phyloP scores from a whole-genome alignment of 1,284 basidiomycete species.

The Tilletiaria anomala region DNA sequence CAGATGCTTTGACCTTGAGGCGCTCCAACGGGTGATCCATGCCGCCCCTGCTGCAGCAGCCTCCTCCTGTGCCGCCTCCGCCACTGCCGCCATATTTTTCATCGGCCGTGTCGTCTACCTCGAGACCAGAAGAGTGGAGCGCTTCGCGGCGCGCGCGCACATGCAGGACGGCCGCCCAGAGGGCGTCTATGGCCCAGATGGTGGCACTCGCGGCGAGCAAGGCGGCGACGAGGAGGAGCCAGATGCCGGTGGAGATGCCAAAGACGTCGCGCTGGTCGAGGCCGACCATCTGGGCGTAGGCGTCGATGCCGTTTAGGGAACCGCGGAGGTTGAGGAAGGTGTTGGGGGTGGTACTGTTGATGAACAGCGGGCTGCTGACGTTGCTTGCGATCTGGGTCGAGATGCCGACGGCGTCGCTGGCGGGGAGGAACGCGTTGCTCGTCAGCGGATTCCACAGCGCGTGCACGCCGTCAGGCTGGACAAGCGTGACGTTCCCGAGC shows the following conservation, averaged over 20 bases:
- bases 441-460: not conserved
- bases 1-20: too few relatives aligned
- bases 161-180: conserved; percentile 9
- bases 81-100: not conserved
- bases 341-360: conserved; percentile 57
- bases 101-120: not conserved
- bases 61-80: not conserved
- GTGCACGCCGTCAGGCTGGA: conserved; percentile 6
- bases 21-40: not conserved
- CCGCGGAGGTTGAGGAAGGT: conserved; percentile 49
- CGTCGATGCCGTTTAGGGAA: conserved; percentile 51
- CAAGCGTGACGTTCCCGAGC: conserved; percentile 17
- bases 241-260: conserved; percentile 63
- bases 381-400: conserved; percentile 51
- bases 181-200: conserved; percentile 46
- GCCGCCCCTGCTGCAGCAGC: not conserved
- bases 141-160: conserved; percentile 12
- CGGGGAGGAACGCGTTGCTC: not conserved
- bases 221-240: conserved; percentile 61
- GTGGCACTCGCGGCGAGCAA: conserved; percentile 55
- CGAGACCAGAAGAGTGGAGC: not conserved
- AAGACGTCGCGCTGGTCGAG: conserved; percentile 70
- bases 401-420: conserved; percentile 8
- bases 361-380: conserved; percentile 57
- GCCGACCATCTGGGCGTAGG: conserved; percentile 65